Evolutionary conservation across 352 stramenopile genomes (phyloP).

Genomic region (Pythium rishiriense): DNA sequence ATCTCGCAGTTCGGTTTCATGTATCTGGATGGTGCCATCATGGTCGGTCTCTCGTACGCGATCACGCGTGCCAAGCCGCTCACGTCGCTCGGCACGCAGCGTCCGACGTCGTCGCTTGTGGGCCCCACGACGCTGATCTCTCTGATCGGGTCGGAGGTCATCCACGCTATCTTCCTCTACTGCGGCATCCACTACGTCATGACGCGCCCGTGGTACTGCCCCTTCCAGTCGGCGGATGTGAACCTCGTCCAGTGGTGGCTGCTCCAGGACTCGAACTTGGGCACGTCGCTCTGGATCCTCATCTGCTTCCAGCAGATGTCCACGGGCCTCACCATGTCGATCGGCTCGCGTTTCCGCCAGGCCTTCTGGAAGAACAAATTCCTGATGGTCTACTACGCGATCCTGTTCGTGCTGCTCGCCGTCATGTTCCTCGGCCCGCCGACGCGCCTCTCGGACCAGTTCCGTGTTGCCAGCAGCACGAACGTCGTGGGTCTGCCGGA

Average conservation of each 20-base stretch:
- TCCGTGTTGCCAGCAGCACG: constrained; percentile 72
- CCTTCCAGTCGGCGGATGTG: constrained; percentile 62
- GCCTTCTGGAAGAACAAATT: constrained; percentile 67
- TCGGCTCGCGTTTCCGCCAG: constrained; percentile 67
- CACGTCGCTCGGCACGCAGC: constrained; percentile 52
- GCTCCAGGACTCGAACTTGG: constrained; percentile 68
- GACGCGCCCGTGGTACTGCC: constrained; percentile 63
- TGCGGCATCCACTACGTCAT: constrained; percentile 59
- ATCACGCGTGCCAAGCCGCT: constrained; percentile 73
- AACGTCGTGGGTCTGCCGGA: constrained; percentile 70
- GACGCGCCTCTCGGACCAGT: constrained; percentile 62
- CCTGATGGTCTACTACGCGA: constrained; percentile 59
- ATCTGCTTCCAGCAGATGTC: constrained; percentile 74
- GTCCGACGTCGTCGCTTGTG: constrained; percentile 83
- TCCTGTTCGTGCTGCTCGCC: constrained; percentile 55
- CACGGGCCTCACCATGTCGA: constrained; percentile 53
- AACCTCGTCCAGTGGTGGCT: constrained; percentile 77
- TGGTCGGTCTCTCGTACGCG: constrained; percentile 77
- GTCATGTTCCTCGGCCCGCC: constrained; percentile 59
- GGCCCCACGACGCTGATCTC: constrained; percentile 71
- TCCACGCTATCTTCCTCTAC: constrained; percentile 82
- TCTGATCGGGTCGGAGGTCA: constrained; percentile 49
- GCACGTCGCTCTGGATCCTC: constrained; percentile 60
- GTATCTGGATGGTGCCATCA: constrained; percentile 76
- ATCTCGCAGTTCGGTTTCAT: constrained; percentile 89